Evolutionary conservation across 169 alveolate genomes (phyloP).

Genomic region (Neospora caninum): DNA sequence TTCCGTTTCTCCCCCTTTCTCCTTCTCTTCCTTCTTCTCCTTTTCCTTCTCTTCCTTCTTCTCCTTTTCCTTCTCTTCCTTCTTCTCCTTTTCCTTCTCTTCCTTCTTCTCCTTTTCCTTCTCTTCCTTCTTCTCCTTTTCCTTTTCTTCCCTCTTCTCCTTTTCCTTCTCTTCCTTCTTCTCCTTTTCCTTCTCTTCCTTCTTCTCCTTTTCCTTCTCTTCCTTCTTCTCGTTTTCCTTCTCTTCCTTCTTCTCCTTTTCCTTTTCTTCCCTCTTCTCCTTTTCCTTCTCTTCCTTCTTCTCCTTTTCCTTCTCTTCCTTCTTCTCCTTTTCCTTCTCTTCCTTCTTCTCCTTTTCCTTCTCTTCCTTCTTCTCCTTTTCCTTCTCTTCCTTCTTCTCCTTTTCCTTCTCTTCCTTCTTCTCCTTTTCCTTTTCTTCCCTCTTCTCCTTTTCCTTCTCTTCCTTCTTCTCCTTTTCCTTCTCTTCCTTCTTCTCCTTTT

Average conservation of each 20-base stretch:
- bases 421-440: conserved; percentile 27
- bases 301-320: not conserved
- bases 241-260: conserved; percentile 17
- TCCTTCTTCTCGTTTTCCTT: not conserved
- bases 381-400: not conserved
- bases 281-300: not conserved
- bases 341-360: conserved; percentile 9
- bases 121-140: not conserved
- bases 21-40: not conserved
- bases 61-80: not conserved
- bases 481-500: not conserved
- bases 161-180: not conserved
- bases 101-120: not conserved
- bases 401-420: not conserved
- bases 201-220: not conserved
- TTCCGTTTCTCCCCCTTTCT: not conserved
- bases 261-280: not conserved
- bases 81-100: not conserved
- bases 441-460: not conserved
- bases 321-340: conserved; percentile 10
- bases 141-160: not conserved
- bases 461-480: not conserved
- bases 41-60: conserved; percentile 5
- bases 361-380: not conserved
- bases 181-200: not conserved